These are phyloP conservation scores for Eucalyptus paniculata DNA, from an alignment of 345 rosid species.

Conservation along the genomic window DNA sequence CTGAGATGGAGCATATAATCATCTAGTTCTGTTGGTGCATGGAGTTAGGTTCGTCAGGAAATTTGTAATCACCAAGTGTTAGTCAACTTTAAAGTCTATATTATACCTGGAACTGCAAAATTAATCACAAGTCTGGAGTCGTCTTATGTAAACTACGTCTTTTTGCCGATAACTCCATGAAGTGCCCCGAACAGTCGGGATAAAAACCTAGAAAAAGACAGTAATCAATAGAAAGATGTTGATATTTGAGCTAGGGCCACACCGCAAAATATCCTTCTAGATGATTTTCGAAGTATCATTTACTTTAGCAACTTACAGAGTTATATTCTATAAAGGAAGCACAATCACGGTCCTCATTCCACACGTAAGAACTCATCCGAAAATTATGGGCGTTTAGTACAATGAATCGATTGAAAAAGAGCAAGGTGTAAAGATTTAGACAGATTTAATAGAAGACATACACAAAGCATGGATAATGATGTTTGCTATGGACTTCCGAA, in stretches of 20 bases:
- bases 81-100: not conserved
- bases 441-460: not conserved
- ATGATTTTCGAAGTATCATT: not conserved
- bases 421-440: not conserved
- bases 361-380: not conserved
- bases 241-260: not conserved
- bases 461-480: not conserved
- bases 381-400: not conserved
- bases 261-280: not conserved
- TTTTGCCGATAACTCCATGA: not conserved
- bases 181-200: not conserved
- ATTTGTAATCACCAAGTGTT: not conserved
- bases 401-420: not conserved
- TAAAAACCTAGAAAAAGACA: not conserved
- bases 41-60: not conserved
- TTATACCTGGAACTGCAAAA: not conserved
- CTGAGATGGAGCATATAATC: not conserved
- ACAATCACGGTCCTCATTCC: not conserved
- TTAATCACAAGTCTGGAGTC: not conserved
- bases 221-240: not conserved
- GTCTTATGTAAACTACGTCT: not conserved
- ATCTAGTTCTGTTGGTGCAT: not conserved
- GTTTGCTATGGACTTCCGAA: not conserved
- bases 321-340: not conserved
- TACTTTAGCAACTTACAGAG: not conserved